Conservation (phyloP, 345 rosid species). For the Eucalyptus tenuipes region DNA sequence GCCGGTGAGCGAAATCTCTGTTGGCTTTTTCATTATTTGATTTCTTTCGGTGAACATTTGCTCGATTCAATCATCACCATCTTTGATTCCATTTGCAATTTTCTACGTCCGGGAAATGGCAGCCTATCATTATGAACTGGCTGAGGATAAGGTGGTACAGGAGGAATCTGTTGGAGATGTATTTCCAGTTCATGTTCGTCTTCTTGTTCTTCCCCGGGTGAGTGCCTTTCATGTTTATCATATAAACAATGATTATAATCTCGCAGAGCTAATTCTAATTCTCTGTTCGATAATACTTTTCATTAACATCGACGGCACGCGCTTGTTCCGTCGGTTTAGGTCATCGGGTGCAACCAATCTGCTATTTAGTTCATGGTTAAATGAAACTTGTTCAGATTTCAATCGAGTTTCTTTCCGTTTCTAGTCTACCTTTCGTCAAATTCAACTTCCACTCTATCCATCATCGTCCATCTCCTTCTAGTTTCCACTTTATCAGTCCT, state of each 20-base stretch:
- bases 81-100: neutral
- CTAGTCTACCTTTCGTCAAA: neutral
- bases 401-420: neutral
- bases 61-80: neutral
- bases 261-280: neutral
- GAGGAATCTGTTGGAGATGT: slow-evolving; percentile 77
- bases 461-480: neutral
- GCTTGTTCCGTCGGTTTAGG: neutral
- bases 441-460: neutral
- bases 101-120: neutral
- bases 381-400: neutral
- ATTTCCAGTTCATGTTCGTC: slow-evolving; percentile 81
- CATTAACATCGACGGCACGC: neutral
- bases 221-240: neutral
- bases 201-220: slow-evolving; percentile 90
- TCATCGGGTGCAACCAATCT: neutral
- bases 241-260: neutral
- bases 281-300: neutral
- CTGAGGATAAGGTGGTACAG: slow-evolving; percentile 75
- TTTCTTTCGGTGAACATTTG: neutral
- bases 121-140: slow-evolving; percentile 97
- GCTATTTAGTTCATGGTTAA: neutral
- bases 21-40: neutral
- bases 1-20: slow-evolving; percentile 37
- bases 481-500: neutral